Base-by-base conservation (phyloP, 306 rosid genomes). In the Cicer arietinum region DNA sequence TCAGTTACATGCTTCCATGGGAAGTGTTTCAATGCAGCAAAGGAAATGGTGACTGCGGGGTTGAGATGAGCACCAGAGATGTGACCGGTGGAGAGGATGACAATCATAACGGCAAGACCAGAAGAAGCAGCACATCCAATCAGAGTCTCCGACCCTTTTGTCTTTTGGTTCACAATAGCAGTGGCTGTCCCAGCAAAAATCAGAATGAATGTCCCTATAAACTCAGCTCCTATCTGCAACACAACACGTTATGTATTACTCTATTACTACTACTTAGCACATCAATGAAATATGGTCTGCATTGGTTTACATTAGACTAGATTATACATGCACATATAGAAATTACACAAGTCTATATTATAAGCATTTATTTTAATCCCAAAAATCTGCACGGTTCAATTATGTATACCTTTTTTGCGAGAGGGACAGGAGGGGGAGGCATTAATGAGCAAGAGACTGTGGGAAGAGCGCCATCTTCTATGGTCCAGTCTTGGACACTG, bases 21-120 rank as follows among this genome's bases (percentile, higher is more conserved):
- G 78, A 94, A 94, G 72, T 89, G 97, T 63, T 87, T 94, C 0
- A 94, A 72, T 11, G 98, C 96, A 83, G 97, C 97, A 58, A 91
- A 88, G 69, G 98, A 87, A 43, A 91, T 83, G 81, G 98, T 94
- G 78, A 91, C 76, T 1, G 95, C 90, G 1, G 95, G 98, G 81
- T 91, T 94, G 80, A 94, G 90, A 83, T 90, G 97, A 77, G 96
- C 98, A 13, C 97, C 96, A 1, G 96, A 94, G 82, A 94, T 94
- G 82, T 91, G 97, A 14, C 95, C 92, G 1, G 93, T 94, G 41
- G 98, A 84, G 20, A 89, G 77, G 75, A 91, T 89, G 65, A 91
- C 86, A 2, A 94, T 73, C 98, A 90, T 94, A 8, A 89, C 97
- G 0, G 98, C 89, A 0, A 94, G 93, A 16, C 98, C 95, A 1